Evolutionary conservation across 2,329 filamentous ascomycete genomes (phyloP), one percentile per base, ranked within the genome.

Genomic region (Aspergillus proliferans): DNA sequence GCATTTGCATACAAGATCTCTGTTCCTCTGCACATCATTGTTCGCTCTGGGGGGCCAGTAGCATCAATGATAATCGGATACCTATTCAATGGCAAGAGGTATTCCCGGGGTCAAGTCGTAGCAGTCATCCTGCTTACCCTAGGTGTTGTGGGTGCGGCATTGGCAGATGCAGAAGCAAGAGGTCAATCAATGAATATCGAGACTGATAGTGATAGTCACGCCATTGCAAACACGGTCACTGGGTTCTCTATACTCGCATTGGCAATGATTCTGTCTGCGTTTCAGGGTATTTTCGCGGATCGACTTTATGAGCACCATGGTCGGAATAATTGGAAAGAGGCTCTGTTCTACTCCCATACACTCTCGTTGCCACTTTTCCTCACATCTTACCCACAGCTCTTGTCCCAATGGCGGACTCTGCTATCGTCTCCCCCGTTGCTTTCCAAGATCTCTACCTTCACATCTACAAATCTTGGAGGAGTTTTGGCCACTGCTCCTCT

Each of bases 1-100:
- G 93, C 92, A 6, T 98, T 98, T 69, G 91, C 89, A 54, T 98
- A 96, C 72, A 85, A 90, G 59, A 97, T 98, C 49, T 95, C 90
- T 6, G 89, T 98, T 0, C 93, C 93, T 1, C 84, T 98, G 44
- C 93, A 98, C 65, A 98, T 98, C 60, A 97, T 98, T 57, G 77
- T 98, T 26, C 83, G 93, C 47, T 96, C 91, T 44, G 95, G 92
- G 45, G 93, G 93, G 14, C 95, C 91, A 60, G 94, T 97, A 53
- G 94, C 91, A 4, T 97, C 93, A 7, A 95, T 98, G 82, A 71
- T 85, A 14, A 88, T 92, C n/a, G 93, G 93, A 3, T 90, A 85
- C 62, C 58, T 95, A 12, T 90, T 86, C 62, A 92, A 92, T 38
- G 62, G 62, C 7, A 95, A 92, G 72, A 79, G 79, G 56, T 97